These are phyloP conservation scores for Ascoidea tarda DNA, from an alignment of 805 yeast species.

Conservation along the genomic window DNA sequence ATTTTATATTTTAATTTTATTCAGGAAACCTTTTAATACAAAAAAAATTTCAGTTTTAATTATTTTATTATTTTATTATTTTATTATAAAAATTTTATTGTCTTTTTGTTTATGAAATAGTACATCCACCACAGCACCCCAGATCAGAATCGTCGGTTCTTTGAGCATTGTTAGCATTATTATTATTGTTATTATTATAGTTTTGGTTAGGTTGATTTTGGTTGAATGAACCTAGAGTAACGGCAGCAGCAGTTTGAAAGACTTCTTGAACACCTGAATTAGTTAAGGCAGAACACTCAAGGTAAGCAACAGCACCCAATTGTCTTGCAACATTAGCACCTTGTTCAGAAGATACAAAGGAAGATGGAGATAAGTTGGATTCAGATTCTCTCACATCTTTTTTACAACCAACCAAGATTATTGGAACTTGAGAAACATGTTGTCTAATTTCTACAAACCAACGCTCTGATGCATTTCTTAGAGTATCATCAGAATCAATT, in stretches of 20 bases:
- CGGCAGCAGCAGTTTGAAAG: constrained; percentile 39
- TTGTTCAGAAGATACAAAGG: constrained; percentile 22
- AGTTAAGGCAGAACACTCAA: constrained; percentile 51
- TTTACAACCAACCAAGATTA: constrained; percentile 42
- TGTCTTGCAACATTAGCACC: constrained; percentile 35
- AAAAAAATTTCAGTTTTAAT: too few relatives aligned
- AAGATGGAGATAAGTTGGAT: constrained; percentile 28
- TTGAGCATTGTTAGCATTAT: constrained; percentile 16
- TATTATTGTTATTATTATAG: constrained; percentile 46
- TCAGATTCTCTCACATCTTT: constrained; percentile 36
- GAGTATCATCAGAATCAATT: constrained; percentile 38
- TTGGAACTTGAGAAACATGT: constrained; percentile 37
- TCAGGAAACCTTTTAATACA: too few relatives aligned
- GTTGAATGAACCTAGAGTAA: constrained; percentile 35
- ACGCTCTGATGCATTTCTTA: constrained; percentile 34
- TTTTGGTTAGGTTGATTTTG: constrained; percentile 9
- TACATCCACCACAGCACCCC: not conserved
- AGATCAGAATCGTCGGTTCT: not conserved
- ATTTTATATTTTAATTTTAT: too few relatives aligned
- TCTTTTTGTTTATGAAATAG: too few relatives aligned
- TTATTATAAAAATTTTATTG: too few relatives aligned
- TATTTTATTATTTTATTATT: too few relatives aligned
- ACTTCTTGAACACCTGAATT: constrained; percentile 45
- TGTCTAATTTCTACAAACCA: constrained; percentile 45
- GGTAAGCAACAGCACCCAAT: constrained; percentile 33